Conservation (phyloP, 805 yeast species). For the Candida mattraensis region DNA sequence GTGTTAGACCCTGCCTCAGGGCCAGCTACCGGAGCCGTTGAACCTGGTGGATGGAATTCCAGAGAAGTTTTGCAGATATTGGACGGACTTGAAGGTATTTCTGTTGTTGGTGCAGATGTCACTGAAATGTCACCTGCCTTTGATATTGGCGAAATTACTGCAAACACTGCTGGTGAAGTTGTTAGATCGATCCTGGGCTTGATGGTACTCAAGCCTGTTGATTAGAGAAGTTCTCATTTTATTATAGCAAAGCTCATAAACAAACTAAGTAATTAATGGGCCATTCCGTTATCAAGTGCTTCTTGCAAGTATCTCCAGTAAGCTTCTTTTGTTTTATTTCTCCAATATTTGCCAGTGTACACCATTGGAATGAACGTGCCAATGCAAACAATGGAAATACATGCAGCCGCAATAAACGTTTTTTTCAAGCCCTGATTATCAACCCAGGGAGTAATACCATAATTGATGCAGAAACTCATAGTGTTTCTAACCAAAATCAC, state of each 20-base stretch:
- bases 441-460: slow-evolving; percentile 60
- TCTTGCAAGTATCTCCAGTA: slow-evolving; percentile 36
- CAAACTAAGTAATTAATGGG: no score
- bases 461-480: slow-evolving; percentile 57
- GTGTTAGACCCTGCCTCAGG: slow-evolving; percentile 71
- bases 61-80: slow-evolving; percentile 59
- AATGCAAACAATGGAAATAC: slow-evolving; percentile 46
- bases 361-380: slow-evolving; percentile 43
- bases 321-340: slow-evolving; percentile 30
- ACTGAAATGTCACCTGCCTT: slow-evolving; percentile 69
- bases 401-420: slow-evolving; percentile 55
- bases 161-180: slow-evolving; percentile 64
- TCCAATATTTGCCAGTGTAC: slow-evolving; percentile 35
- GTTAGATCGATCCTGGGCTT: slow-evolving; percentile 50
- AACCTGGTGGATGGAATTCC: slow-evolving; percentile 67
- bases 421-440: slow-evolving; percentile 50
- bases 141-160: slow-evolving; percentile 61
- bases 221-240: background rate
- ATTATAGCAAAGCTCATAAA: no score
- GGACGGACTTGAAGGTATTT: slow-evolving; percentile 54
- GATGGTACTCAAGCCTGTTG: slow-evolving; percentile 35
- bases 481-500: slow-evolving; percentile 55
- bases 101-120: slow-evolving; percentile 69
- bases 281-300: slow-evolving; percentile 24
- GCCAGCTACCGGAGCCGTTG: slow-evolving; percentile 73